Evolutionary conservation across 2,329 filamentous ascomycete species (phyloP).

Genomic region (Exophiala aquamarina): DNA sequence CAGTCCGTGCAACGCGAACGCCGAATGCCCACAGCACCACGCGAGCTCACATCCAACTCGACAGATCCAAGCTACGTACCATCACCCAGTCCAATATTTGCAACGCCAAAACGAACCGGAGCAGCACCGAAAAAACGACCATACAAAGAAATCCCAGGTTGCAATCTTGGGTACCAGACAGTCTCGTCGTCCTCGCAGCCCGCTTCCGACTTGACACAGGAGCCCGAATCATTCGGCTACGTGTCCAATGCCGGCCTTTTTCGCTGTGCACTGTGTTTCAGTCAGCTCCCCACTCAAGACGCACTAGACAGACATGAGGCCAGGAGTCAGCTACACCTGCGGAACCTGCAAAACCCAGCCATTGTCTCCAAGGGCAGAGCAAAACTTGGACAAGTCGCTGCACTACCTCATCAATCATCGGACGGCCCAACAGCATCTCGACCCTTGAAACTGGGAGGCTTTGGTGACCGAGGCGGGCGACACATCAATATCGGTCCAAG

Average conservation of each 20-base stretch:
- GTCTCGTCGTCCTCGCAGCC: neutral
- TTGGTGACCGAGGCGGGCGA: neutral
- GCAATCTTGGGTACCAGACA: neutral
- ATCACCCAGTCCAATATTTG: neutral
- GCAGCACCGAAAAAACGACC: neutral
- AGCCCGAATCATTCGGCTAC: constrained; percentile 15
- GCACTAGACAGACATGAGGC: constrained; percentile 16
- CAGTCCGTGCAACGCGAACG: too few relatives aligned
- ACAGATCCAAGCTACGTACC: constrained; percentile 1
- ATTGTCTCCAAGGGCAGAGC: constrained; percentile 13
- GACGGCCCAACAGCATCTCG: neutral
- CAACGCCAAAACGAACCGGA: neutral
- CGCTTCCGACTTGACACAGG: neutral
- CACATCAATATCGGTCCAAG: too few relatives aligned
- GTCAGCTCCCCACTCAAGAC: constrained; percentile 14
- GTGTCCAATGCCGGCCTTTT: constrained; percentile 16
- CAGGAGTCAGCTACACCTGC: constrained; percentile 12
- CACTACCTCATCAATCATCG: neutral
- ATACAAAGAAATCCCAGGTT: neutral
- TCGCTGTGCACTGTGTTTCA: constrained; percentile 20
- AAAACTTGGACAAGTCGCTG: constrained; percentile 11
- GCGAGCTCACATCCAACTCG: neutral
- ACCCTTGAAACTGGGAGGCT: constrained; percentile 1
- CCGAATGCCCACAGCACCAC: neutral
- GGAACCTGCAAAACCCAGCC: constrained; percentile 7